Conservation (phyloP, 176 grass and related monocot genomes). For the Bromus sterilis region DNA sequence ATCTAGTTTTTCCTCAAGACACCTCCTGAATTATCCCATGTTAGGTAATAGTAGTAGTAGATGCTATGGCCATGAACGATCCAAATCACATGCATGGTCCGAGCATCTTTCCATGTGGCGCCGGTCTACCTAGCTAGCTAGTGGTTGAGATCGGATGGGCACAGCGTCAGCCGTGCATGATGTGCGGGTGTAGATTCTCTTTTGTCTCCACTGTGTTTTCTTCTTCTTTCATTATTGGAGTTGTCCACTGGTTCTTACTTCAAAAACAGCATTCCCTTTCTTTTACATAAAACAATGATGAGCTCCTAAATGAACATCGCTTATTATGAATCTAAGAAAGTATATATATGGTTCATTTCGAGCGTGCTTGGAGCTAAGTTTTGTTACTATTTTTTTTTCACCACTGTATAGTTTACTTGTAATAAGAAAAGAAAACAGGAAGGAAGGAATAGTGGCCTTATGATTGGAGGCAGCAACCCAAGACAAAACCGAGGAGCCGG, state of each 20-base stretch:
- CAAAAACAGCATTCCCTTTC: too few relatives aligned
- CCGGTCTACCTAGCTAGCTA: not conserved
- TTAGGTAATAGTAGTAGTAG: not conserved
- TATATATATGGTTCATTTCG: too few relatives aligned
- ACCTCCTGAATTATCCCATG: not conserved
- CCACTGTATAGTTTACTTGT: not conserved
- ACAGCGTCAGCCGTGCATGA: not conserved
- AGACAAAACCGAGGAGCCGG: not conserved
- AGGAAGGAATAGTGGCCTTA: not conserved
- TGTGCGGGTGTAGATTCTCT: not conserved
- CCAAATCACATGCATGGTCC: not conserved
- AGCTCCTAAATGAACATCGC: too few relatives aligned
- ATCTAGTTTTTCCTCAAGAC: not conserved
- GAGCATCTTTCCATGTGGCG: not conserved
- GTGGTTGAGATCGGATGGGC: not conserved
- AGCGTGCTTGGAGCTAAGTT: not conserved
- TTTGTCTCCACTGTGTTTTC: not conserved
- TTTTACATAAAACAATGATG: too few relatives aligned
- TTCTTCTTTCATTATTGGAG: not conserved
- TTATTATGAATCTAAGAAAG: too few relatives aligned
- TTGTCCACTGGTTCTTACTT: not conserved
- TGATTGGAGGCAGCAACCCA: constrained; percentile 4
- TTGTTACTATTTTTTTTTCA: not conserved
- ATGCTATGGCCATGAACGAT: not conserved
- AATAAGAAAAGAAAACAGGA: not conserved